Percentiles rank a stretch among this genome's conserved stretches.
phyloP scores from a whole-genome alignment of 2,329 filamentous ascomycete genomes.

The Colletotrichum magnum region DNA sequence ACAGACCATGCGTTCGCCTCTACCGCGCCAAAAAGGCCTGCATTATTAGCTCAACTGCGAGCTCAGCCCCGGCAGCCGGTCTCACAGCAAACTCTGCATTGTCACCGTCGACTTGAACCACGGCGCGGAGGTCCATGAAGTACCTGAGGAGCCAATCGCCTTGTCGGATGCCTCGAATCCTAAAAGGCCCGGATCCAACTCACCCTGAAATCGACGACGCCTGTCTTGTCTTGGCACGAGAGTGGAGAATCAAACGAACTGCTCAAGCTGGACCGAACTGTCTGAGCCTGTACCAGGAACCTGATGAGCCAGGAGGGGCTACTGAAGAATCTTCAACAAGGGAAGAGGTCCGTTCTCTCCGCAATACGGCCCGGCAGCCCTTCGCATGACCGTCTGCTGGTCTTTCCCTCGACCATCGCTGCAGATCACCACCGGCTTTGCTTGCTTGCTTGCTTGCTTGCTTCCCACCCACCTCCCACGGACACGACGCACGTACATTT shows the following conservation, averaged over 20 bases:
- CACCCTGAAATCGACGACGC: neutral
- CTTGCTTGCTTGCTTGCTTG: neutral
- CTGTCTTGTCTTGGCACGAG: neutral
- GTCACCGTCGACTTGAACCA: constrained; percentile 7
- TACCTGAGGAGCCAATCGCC: constrained; percentile 3
- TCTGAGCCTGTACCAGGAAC: neutral
- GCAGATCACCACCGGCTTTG: constrained; percentile 8
- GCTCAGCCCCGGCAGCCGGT: constrained; percentile 32
- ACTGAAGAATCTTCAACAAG: constrained; percentile 12
- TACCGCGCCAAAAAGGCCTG: constrained; percentile 12
- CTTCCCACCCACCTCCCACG: neutral
- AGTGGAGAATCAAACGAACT: constrained; percentile 4
- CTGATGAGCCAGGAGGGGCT: neutral
- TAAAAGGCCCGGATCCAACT: neutral
- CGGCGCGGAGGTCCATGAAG: neutral
- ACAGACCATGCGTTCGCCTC: constrained; percentile 39
- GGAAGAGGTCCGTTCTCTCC: neutral
- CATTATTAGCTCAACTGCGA: constrained; percentile 25
- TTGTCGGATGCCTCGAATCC: neutral
- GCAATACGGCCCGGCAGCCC: constrained; percentile 13
- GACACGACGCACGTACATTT: constrained; percentile 10
- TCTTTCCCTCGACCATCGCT: neutral
- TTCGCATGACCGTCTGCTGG: constrained; percentile 6
- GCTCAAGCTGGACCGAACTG: neutral
- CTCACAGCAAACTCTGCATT: constrained; percentile 31